phyloP scores from a whole-genome alignment of 345 rosid species.

The Heritiera fomes region DNA sequence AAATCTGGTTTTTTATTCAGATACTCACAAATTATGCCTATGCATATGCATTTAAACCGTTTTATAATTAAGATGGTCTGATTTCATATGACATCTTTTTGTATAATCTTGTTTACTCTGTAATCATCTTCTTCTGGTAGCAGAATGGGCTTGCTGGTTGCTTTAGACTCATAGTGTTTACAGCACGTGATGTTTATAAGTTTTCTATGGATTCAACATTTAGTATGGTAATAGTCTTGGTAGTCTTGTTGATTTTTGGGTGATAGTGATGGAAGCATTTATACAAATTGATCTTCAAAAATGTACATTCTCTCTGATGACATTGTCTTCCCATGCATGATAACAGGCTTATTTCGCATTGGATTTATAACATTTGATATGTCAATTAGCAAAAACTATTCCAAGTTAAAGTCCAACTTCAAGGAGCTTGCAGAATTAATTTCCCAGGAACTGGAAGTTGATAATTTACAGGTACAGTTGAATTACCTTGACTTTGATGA shows the following conservation, averaged over 20 bases:
- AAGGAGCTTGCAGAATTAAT: conserved; percentile 49
- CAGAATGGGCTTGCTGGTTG: neutral
- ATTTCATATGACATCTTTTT: neutral
- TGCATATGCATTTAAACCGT: neutral
- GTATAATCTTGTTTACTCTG: neutral
- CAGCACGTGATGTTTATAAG: neutral
- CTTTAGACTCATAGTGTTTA: neutral
- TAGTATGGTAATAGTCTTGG: neutral
- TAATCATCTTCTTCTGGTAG: neutral
- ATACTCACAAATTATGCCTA: neutral
- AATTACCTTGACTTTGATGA: conserved; percentile 8
- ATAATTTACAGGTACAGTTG: conserved; percentile 50
- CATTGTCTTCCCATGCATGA: conserved; percentile 21
- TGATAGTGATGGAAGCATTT: conserved; percentile 10
- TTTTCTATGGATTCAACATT: neutral
- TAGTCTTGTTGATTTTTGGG: conserved; percentile 9
- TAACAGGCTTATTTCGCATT: conserved; percentile 48
- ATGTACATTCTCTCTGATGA: conserved; percentile 17
- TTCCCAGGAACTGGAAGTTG: conserved; percentile 54
- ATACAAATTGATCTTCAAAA: neutral
- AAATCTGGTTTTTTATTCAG: neutral
- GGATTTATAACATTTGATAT: conserved; percentile 68
- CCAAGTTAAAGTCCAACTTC: conserved; percentile 46
- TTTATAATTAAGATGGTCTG: conserved; percentile 4
- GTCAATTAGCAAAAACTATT: conserved; percentile 44